These are phyloP conservation scores for Candida ficus DNA, from an alignment of 805 yeast genomes.

Conservation along the genomic window DNA sequence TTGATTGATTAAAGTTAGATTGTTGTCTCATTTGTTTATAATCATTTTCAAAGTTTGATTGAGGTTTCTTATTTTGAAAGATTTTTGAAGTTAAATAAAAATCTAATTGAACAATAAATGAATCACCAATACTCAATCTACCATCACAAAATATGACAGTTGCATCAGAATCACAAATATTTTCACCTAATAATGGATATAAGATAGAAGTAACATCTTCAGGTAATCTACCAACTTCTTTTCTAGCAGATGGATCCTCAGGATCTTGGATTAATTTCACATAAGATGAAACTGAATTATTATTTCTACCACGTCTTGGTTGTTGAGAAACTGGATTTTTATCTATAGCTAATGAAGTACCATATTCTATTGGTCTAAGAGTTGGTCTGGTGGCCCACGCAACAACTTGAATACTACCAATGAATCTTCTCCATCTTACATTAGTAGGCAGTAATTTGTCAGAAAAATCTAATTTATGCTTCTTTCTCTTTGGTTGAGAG, in stretches of 20 bases:
- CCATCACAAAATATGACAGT: slow-evolving; percentile 54
- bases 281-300: slow-evolving; percentile 26
- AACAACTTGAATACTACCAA: slow-evolving; percentile 55
- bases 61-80: slow-evolving; percentile 18
- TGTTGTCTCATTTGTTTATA: slow-evolving; percentile 13
- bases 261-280: slow-evolving; percentile 27
- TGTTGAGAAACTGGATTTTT: slow-evolving; percentile 29
- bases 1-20: slow-evolving; percentile 10
- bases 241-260: slow-evolving; percentile 21
- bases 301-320: slow-evolving; percentile 20
- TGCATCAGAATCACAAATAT: slow-evolving; percentile 49
- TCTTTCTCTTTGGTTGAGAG: neutral
- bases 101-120: slow-evolving; percentile 64
- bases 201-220: slow-evolving; percentile 63
- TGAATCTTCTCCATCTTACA: slow-evolving; percentile 37
- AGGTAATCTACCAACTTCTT: slow-evolving; percentile 75
- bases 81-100: slow-evolving; percentile 45
- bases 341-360: slow-evolving; percentile 37
- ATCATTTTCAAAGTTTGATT: slow-evolving; percentile 19
- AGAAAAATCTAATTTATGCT: neutral
- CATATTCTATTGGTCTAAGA: slow-evolving; percentile 38
- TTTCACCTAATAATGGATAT: slow-evolving; percentile 56
- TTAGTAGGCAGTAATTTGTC: slow-evolving; percentile 10
- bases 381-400: slow-evolving; percentile 75
- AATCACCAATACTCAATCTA: slow-evolving; percentile 67